Percentiles rank a stretch among this genome's conserved stretches.
These are phyloP conservation scores for Aspergillus alliaceus DNA, from an alignment of 2,329 filamentous ascomycete species.

Conservation along the genomic window DNA sequence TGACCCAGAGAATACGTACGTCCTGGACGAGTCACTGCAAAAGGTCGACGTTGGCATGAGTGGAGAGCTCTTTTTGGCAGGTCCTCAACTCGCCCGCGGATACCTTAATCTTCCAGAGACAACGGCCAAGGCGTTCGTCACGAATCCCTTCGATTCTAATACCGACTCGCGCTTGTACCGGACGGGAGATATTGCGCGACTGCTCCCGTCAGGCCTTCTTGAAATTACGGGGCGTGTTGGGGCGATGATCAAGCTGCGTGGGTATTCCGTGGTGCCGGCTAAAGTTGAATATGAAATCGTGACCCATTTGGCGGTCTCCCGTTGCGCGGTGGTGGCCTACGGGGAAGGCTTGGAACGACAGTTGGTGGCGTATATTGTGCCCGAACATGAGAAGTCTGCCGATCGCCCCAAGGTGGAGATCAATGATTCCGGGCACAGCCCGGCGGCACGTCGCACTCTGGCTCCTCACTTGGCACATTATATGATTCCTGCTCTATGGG, in stretches of 20 bases:
- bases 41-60: conserved; percentile 61
- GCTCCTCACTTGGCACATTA: conserved; percentile 72
- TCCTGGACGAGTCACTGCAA: conserved; percentile 68
- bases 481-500: conserved; percentile 80
- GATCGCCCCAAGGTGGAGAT: conserved; percentile 65
- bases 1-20: conserved; percentile 68
- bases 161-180: conserved; percentile 69
- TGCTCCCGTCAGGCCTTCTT: conserved; percentile 66
- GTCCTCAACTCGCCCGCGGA: conserved; percentile 69
- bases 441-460: conserved; percentile 64
- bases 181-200: conserved; percentile 69
- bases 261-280: conserved; percentile 74
- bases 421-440: conserved; percentile 70
- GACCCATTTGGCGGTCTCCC: conserved; percentile 67
- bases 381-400: conserved; percentile 58
- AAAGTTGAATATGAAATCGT: conserved; percentile 74
- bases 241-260: conserved; percentile 78
- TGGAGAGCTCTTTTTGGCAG: conserved; percentile 75
- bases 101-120: conserved; percentile 80
- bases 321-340: conserved; percentile 71
- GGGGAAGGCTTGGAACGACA: conserved; percentile 75
- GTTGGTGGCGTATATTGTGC: conserved; percentile 74
- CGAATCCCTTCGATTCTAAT: conserved; percentile 62
- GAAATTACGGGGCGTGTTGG: conserved; percentile 76
- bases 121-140: conserved; percentile 69